Conservation (phyloP, 306 rosid genomes). For the Dryas drummondii region DNA sequence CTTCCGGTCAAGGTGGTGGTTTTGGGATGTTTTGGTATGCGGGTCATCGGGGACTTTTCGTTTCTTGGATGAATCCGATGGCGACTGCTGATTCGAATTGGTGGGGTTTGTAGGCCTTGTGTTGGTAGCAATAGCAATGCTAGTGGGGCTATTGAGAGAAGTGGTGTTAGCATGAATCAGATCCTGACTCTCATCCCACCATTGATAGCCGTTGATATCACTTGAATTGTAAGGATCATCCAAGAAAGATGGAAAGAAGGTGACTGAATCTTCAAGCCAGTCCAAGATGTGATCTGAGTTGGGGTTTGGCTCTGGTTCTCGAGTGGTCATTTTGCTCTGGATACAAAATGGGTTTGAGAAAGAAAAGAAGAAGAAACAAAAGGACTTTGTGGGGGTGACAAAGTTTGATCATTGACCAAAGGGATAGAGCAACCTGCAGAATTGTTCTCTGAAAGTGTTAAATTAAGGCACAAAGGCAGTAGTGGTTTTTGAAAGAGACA, state of each 20-base stretch:
- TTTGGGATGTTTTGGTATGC: constrained; percentile 30
- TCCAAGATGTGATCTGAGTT: constrained; percentile 68
- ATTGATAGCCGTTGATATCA: constrained; percentile 45
- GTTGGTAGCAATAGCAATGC: constrained; percentile 18
- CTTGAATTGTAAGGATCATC: constrained; percentile 56
- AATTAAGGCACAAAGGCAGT: constrained; percentile 35
- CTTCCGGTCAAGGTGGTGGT: constrained; percentile 35
- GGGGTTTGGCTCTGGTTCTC: constrained; percentile 50
- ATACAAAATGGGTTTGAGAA: background rate
- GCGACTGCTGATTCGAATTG: constrained; percentile 27
- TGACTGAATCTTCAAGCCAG: constrained; percentile 73
- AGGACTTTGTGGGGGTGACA: constrained; percentile 7
- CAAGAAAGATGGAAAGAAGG: constrained; percentile 68
- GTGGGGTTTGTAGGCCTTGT: constrained; percentile 34
- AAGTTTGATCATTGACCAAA: constrained; percentile 55
- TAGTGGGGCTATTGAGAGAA: constrained; percentile 36
- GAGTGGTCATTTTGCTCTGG: constrained; percentile 48
- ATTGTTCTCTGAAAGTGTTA: constrained; percentile 15
- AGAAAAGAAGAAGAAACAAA: background rate
- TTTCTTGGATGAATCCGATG: constrained; percentile 58
- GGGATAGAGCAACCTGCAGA: constrained; percentile 25
- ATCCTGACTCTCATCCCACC: constrained; percentile 66
- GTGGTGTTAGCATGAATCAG: constrained; percentile 33
- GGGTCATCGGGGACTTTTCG: constrained; percentile 41
- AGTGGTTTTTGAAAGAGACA: constrained; percentile 45